Conservation (phyloP, 805 yeast genomes). For the Kodamaea fukazawae region DNA sequence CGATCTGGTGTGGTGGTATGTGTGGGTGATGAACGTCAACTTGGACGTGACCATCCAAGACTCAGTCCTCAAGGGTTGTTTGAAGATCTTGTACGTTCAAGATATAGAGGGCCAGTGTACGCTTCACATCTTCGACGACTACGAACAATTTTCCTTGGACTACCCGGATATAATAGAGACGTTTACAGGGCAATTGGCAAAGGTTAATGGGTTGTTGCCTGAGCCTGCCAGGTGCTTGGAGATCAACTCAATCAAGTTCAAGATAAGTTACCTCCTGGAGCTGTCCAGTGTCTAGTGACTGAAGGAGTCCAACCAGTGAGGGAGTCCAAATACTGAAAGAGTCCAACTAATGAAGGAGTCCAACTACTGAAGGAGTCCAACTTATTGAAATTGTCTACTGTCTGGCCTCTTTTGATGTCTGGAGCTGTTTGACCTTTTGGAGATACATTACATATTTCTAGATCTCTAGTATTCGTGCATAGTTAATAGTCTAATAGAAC, state of each 20-base stretch:
- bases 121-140: slow-evolving; percentile 16
- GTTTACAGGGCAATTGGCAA: slow-evolving; percentile 16
- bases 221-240: slow-evolving; percentile 11
- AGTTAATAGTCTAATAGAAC: too few relatives aligned
- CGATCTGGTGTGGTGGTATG: slow-evolving; percentile 16
- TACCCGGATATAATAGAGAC: slow-evolving; percentile 14
- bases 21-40: slow-evolving; percentile 40
- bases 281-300: too few relatives aligned
- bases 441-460: too few relatives aligned
- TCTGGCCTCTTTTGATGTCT: too few relatives aligned
- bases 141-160: slow-evolving; percentile 17
- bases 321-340: too few relatives aligned
- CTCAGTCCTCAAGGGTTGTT: slow-evolving; percentile 17
- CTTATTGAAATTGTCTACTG: too few relatives aligned
- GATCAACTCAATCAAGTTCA: slow-evolving; percentile 18
- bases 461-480: too few relatives aligned
- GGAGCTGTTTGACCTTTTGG: too few relatives aligned
- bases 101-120: slow-evolving; percentile 11
- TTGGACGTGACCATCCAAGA: slow-evolving; percentile 25
- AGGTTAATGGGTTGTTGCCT: slow-evolving; percentile 21
- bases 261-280: slow-evolving; percentile 22
- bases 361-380: too few relatives aligned
- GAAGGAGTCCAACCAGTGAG: too few relatives aligned
- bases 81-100: slow-evolving; percentile 28
- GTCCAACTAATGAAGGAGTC: too few relatives aligned